Evolutionary conservation across 441 rosid genomes (phyloP).

Genomic region (Gossypium trilobum): DNA sequence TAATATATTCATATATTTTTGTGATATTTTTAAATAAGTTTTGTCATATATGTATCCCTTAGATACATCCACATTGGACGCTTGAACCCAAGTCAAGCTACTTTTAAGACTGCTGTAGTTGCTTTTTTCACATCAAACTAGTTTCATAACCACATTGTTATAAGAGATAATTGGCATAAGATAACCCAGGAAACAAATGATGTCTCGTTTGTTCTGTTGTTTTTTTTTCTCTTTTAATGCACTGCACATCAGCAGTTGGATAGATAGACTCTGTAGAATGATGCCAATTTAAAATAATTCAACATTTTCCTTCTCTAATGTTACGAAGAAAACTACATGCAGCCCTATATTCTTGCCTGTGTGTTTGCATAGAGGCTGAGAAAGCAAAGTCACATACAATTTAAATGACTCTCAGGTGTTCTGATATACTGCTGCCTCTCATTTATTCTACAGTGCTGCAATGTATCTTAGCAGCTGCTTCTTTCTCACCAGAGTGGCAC

Average conservation of each 20-base stretch:
- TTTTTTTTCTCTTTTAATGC: too few species aligned
- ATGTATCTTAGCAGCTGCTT: background rate
- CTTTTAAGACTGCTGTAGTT: background rate
- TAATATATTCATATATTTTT: background rate
- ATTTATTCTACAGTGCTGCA: background rate
- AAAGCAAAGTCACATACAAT: too few species aligned
- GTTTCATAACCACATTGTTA: background rate
- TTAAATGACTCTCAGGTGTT: background rate
- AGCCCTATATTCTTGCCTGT: background rate
- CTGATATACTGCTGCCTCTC: too few species aligned
- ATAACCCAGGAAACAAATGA: too few species aligned
- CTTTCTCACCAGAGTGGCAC: background rate
- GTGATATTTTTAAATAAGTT: background rate
- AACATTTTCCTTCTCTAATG: background rate
- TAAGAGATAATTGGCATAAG: background rate
- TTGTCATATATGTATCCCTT: background rate
- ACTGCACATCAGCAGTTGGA: background rate
- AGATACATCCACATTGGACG: background rate
- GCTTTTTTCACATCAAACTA: background rate
- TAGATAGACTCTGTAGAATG: background rate
- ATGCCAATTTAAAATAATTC: background rate
- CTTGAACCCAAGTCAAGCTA: background rate
- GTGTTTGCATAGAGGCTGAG: too few species aligned
- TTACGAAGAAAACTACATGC: background rate
- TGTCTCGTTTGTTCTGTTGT: too few species aligned